Conservation (phyloP, 305 asterid species). For the Coffea humblotiana region DNA sequence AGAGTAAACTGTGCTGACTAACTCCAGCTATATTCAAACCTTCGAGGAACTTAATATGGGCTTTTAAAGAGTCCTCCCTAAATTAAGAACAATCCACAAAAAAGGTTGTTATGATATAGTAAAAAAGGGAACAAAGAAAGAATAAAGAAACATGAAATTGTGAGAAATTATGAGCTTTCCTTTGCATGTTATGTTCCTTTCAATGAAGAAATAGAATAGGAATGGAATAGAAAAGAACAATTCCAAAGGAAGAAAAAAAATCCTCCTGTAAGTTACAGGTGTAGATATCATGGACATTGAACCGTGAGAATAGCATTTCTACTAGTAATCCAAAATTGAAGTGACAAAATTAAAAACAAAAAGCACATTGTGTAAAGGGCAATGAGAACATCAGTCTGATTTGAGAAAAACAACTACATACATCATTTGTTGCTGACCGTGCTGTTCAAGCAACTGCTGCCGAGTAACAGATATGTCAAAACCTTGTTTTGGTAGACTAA, state of each 20-base stretch:
- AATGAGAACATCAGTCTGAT: not conserved
- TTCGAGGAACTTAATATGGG: slow-evolving; percentile 71
- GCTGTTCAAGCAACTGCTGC: slow-evolving; percentile 87
- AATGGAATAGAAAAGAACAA: too few relatives aligned
- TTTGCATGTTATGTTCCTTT: not conserved
- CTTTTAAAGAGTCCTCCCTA: slow-evolving; percentile 73
- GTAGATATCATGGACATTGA: not conserved
- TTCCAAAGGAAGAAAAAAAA: not conserved
- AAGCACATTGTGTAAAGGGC: not conserved
- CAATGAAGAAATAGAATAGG: too few relatives aligned
- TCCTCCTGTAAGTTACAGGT: not conserved
- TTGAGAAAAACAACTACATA: slow-evolving; percentile 26
- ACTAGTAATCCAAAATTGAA: too few relatives aligned
- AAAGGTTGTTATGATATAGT: not conserved
- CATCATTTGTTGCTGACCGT: slow-evolving; percentile 76
- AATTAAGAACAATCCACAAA: not conserved
- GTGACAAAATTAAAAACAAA: not conserved
- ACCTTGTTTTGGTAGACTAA: slow-evolving; percentile 75
- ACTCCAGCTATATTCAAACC: slow-evolving; percentile 89
- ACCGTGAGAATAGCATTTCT: not conserved
- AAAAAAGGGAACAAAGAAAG: not conserved
- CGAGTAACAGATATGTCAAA: slow-evolving; percentile 87
- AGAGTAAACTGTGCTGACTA: slow-evolving; percentile 90
- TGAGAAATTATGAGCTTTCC: not conserved
- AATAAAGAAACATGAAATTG: not conserved